A percentile compares a stretch with the other conserved stretches of the same genome.
Evolutionary conservation across 1,139 yeast species (phyloP).

Genomic region (Yarrowia galli): DNA sequence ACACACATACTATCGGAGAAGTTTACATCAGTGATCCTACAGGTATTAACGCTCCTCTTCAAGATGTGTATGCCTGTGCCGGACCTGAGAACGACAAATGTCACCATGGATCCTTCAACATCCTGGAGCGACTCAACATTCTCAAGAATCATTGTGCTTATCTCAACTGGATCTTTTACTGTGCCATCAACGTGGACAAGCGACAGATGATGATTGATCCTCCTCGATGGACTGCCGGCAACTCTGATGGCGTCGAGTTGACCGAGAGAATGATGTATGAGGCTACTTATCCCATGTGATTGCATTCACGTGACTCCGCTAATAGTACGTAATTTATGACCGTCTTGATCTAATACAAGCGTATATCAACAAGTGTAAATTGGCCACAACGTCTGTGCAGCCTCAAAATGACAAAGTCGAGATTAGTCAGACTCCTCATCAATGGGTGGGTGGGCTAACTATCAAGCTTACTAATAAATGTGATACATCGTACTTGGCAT

Average conservation of each 20-base stretch:
- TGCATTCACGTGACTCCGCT: too few species aligned
- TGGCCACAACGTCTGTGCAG: too few species aligned
- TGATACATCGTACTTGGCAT: too few species aligned
- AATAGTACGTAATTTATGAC: too few species aligned
- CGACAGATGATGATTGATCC: slow-evolving; percentile 13
- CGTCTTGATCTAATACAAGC: too few species aligned
- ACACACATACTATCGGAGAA: slow-evolving; percentile 42
- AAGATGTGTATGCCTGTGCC: not conserved
- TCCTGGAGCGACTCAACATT: slow-evolving; percentile 3
- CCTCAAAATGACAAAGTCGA: too few species aligned
- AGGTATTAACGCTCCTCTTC: not conserved
- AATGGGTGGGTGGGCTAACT: too few species aligned
- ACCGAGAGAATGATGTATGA: not conserved
- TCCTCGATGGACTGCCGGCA: slow-evolving; percentile 5
- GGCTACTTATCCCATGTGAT: not conserved
- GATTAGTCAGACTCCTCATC: too few species aligned
- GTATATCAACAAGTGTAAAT: too few species aligned
- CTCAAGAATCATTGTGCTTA: slow-evolving; percentile 18
- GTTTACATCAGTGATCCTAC: slow-evolving; percentile 39
- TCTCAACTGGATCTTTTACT: slow-evolving; percentile 21
- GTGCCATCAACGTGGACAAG: slow-evolving; percentile 25
- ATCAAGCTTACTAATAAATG: too few species aligned
- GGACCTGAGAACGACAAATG: slow-evolving; percentile 9
- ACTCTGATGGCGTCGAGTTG: not conserved
- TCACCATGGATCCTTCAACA: slow-evolving; percentile 1